These are phyloP conservation scores for Mycosarcoma mackinlayi DNA, from an alignment of 1,284 basidiomycete genomes.

Conservation along the genomic window DNA sequence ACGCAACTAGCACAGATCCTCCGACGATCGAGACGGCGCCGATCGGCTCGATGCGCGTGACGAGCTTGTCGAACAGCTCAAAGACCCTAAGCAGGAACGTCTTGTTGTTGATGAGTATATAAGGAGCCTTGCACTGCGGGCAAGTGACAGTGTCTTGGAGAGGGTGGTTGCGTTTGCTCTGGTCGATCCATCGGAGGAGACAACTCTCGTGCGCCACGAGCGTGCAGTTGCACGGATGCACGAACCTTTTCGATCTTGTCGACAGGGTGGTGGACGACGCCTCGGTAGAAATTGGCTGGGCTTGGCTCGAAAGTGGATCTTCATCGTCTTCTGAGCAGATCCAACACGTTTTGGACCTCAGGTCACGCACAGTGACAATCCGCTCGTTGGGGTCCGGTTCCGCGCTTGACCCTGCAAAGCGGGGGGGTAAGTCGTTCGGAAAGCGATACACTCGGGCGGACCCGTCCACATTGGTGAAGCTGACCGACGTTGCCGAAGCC, in stretches of 20 bases:
- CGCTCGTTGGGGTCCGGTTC: conserved; percentile 22
- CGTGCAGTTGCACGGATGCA: conserved; percentile 62
- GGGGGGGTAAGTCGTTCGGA: conserved; percentile 25
- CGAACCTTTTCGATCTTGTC: conserved; percentile 32
- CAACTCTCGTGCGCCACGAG: conserved; percentile 62
- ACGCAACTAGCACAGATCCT: conserved; percentile 40
- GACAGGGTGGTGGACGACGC: conserved; percentile 1
- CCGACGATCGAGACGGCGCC: conserved; percentile 30
- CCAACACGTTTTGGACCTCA: conserved; percentile 56
- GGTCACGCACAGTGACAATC: conserved; percentile 52
- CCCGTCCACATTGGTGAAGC: conserved; percentile 30
- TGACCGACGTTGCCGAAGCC: not conserved
- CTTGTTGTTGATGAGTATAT: conserved; percentile 51
- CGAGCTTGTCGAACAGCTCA: conserved; percentile 44
- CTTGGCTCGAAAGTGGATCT: conserved; percentile 13
- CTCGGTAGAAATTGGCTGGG: not conserved
- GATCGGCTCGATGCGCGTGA: conserved; percentile 33
- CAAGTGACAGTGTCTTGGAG: conserved; percentile 43
- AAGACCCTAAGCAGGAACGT: conserved; percentile 36
- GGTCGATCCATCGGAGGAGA: conserved; percentile 57
- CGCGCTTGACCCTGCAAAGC: conserved; percentile 8
- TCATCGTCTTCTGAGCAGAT: conserved; percentile 62
- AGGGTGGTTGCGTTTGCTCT: conserved; percentile 35
- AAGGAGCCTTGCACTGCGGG: conserved; percentile 55
- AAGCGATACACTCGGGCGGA: conserved; percentile 41